A percentile compares a stretch with the other conserved stretches of the same genome.
Conservation (phyloP, 805 yeast genomes). For the Jamesozyma spencerorum region DNA sequence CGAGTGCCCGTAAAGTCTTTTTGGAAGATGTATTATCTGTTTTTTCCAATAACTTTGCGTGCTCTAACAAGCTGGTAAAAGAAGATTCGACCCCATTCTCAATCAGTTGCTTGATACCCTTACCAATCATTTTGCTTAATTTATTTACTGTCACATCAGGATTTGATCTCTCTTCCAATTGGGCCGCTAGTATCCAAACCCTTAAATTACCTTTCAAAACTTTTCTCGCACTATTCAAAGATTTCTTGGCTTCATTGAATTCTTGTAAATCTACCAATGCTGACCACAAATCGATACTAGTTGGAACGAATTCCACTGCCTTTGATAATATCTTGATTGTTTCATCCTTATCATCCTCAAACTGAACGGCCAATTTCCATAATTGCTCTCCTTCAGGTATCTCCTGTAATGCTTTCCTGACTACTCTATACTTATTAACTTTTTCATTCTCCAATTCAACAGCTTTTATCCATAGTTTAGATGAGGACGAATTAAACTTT, state of each 20-base stretch:
- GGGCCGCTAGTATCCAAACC: conserved; percentile 64
- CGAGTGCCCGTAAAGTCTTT: conserved; percentile 33
- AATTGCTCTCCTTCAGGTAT: conserved; percentile 47
- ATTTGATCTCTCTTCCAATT: conserved; percentile 47
- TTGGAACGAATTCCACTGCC: conserved; percentile 63
- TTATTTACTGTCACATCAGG: conserved; percentile 36
- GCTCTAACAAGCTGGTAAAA: conserved; percentile 43
- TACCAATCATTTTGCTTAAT: conserved; percentile 17
- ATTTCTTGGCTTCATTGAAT: conserved; percentile 41
- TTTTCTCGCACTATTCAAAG: conserved; percentile 54
- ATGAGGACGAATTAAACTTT: conserved; percentile 43
- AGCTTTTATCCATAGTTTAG: conserved; percentile 67
- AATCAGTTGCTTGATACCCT: conserved; percentile 41
- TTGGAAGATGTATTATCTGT: conserved; percentile 21
- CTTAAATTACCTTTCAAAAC: conserved; percentile 37
- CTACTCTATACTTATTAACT: conserved; percentile 43
- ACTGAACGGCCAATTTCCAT: conserved; percentile 60
- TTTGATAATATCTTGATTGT: conserved; percentile 46
- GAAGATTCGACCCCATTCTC: conserved; percentile 32
- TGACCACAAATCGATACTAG: conserved; percentile 57
- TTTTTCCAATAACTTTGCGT: conserved; percentile 45
- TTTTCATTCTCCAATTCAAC: conserved; percentile 52
- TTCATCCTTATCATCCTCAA: conserved; percentile 46
- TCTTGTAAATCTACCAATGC: conserved; percentile 39
- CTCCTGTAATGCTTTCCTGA: conserved; percentile 63